Conservation (phyloP, 352 stramenopile genomes). For the Phytophthora pseudosyringae region DNA sequence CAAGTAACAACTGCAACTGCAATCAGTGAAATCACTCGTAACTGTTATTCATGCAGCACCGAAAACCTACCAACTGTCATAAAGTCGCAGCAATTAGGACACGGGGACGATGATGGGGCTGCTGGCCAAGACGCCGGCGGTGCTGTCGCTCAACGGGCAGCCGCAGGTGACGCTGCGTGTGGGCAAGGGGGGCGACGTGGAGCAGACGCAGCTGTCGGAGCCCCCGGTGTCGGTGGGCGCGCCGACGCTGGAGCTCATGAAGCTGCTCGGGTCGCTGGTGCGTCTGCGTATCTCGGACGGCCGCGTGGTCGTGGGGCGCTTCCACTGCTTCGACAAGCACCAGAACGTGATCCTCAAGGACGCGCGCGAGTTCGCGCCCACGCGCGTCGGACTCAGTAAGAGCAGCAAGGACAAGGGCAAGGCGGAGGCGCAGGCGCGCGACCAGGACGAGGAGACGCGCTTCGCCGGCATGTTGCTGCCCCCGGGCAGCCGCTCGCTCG, state of each 20-base stretch:
- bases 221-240: conserved; percentile 35
- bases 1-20: too few relatives aligned
- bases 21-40: too few relatives aligned
- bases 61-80: too few relatives aligned
- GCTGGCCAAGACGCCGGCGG: conserved; percentile 41
- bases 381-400: conserved; percentile 24
- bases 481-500: conserved; percentile 54
- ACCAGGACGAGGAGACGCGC: conserved; percentile 48
- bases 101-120: conserved; percentile 26
- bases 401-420: conserved; percentile 46
- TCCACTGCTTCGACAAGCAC: conserved; percentile 87
- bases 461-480: conserved; percentile 34
- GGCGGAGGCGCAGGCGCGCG: conserved; percentile 30
- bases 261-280: conserved; percentile 57
- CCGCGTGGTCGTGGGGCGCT: conserved; percentile 64
- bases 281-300: conserved; percentile 78
- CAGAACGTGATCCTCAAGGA: conserved; percentile 85
- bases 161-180: conserved; percentile 49
- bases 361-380: conserved; percentile 63
- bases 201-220: conserved; percentile 31
- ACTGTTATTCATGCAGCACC: too few relatives aligned
- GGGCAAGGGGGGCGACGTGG: conserved; percentile 4
- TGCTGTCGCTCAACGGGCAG: conserved; percentile 71
- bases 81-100: too few relatives aligned
- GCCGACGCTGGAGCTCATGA: conserved; percentile 64